Evolutionary conservation across 371 early-diverging fungal genomes (phyloP).

Genomic region (Haplosporangium sp.): DNA sequence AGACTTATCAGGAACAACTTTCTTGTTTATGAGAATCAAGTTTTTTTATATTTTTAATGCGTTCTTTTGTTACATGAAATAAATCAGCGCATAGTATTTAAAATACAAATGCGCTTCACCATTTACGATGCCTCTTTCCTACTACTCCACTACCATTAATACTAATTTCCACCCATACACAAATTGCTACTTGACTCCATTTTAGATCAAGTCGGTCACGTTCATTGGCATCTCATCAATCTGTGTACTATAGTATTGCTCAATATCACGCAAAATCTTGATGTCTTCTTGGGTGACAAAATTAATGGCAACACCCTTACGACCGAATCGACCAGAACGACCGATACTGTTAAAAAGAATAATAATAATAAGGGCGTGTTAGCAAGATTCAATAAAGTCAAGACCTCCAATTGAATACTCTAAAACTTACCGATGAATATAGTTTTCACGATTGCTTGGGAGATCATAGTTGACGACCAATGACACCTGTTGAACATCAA

Average conservation of each 20-base stretch:
- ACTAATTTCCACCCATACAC: too few species aligned
- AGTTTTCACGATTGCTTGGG: constrained; percentile 93
- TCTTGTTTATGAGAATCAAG: too few species aligned
- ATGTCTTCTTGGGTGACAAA: constrained; percentile 94
- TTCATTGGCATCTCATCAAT: constrained; percentile 97
- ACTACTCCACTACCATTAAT: too few species aligned
- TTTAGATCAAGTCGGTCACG: constrained; percentile 58
- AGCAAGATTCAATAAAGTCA: constrained; percentile 9
- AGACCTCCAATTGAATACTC: background rate
- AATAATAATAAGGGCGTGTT: background rate
- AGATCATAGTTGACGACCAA: constrained; percentile 97
- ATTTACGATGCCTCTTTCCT: too few species aligned
- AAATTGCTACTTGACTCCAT: too few species aligned
- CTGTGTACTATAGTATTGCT: constrained; percentile 94
- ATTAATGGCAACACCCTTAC: constrained; percentile 99
- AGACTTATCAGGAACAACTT: too few species aligned
- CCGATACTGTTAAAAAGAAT: constrained; percentile 76
- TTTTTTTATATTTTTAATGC: background rate
- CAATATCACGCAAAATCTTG: constrained; percentile 89
- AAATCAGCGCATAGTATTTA: too few species aligned
- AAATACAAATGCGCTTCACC: too few species aligned
- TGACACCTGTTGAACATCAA: constrained; percentile 98
- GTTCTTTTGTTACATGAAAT: too few species aligned
- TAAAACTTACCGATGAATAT: constrained; percentile 83
- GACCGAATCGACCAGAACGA: constrained; percentile 97